Evolutionary conservation across 768 basidiomycete genomes (phyloP).

Genomic region (Mycena amicta): DNA sequence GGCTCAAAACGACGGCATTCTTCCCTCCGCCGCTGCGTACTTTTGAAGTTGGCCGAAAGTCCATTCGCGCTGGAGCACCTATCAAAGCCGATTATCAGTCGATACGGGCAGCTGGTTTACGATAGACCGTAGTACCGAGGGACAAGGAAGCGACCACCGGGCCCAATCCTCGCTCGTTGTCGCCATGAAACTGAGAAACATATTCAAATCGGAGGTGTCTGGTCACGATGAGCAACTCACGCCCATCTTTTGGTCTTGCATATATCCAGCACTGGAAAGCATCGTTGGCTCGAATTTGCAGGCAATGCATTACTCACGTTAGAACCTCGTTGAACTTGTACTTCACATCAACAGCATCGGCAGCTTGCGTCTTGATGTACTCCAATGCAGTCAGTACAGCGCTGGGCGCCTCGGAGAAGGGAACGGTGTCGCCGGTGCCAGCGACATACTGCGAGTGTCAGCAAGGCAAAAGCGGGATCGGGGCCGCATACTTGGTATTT

Average conservation of each 20-base stretch:
- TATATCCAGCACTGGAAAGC: constrained; percentile 7
- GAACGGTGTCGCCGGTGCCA: constrained; percentile 3
- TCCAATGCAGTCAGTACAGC: background rate
- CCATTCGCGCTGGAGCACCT: background rate
- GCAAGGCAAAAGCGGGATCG: background rate
- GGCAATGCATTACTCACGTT: background rate
- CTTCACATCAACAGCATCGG: background rate
- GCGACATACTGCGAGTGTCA: constrained; percentile 4
- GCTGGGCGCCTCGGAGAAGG: background rate
- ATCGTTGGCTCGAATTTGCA: background rate
- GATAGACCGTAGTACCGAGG: too few species aligned
- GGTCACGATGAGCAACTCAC: background rate
- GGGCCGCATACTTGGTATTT: constrained; percentile 1
- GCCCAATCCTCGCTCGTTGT: constrained; percentile 4
- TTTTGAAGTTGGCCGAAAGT: background rate
- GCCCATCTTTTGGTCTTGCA: constrained; percentile 6
- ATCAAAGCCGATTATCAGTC: too few species aligned
- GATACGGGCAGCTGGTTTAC: too few species aligned
- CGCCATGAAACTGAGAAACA: constrained; percentile 2
- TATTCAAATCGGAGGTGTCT: background rate
- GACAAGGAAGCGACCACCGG: constrained; percentile 7
- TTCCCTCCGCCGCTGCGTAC: background rate
- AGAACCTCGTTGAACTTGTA: constrained; percentile 5
- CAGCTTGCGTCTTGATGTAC: background rate
- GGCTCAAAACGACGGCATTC: background rate